Conservation (phyloP, 257 asterid species). For the Solanum appendiculatum region DNA sequence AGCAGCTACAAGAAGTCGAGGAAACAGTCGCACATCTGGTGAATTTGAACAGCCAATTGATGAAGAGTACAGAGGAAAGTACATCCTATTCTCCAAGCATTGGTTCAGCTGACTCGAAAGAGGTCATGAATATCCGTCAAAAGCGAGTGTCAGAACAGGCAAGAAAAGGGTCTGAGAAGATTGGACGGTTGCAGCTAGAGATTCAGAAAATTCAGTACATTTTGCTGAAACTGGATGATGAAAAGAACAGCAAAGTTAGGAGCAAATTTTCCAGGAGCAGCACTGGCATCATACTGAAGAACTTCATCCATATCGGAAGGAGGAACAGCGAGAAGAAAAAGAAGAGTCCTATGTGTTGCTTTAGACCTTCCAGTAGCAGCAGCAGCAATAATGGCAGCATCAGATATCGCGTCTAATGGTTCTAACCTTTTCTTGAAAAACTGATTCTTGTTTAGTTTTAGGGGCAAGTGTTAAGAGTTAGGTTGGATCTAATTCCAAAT, state of each 20-base stretch:
- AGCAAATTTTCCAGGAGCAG: constrained; percentile 43
- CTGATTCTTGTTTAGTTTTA: constrained; percentile 15
- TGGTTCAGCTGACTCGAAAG: constrained; percentile 40
- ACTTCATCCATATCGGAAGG: constrained; percentile 55
- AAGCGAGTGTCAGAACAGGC: constrained; percentile 62
- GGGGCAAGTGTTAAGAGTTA: constrained; percentile 17
- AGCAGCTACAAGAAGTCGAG: constrained; percentile 75
- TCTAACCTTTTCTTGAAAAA: constrained; percentile 1
- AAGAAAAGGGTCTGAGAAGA: constrained; percentile 60
- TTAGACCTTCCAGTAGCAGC: constrained; percentile 42
- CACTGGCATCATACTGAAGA: constrained; percentile 53
- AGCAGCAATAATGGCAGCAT: neutral
- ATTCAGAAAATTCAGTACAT: constrained; percentile 62
- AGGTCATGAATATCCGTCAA: constrained; percentile 38
- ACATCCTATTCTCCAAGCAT: constrained; percentile 22
- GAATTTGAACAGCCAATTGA: constrained; percentile 54
- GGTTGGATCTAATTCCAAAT: constrained; percentile 32
- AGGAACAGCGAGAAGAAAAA: constrained; percentile 33
- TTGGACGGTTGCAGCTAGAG: constrained; percentile 52
- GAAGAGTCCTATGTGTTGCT: constrained; percentile 67
- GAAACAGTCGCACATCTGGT: constrained; percentile 40
- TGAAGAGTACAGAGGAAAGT: constrained; percentile 46
- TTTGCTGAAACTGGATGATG: constrained; percentile 59
- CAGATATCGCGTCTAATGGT: neutral
- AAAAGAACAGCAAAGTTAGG: constrained; percentile 44